These are phyloP conservation scores for Ajuga reptans DNA, from an alignment of 305 asterid genomes.

Conservation along the genomic window DNA sequence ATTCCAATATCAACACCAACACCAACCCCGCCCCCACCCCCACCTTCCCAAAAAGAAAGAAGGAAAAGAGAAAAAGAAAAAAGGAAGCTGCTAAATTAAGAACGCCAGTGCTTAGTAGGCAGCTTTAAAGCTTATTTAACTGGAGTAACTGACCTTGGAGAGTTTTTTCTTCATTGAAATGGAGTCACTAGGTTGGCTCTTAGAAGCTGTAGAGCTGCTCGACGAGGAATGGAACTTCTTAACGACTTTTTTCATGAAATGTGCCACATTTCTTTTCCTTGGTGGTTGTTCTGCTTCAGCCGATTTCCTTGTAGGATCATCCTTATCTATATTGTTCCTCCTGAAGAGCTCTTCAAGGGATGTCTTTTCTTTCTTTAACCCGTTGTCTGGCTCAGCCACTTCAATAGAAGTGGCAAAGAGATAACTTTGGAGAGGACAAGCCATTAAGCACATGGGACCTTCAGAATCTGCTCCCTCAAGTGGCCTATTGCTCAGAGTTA, in stretches of 20 bases:
- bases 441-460: constrained; percentile 24
- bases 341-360: constrained; percentile 50
- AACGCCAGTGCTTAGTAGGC: neutral
- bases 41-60: neutral
- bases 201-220: constrained; percentile 30
- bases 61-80: neutral
- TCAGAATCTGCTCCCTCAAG: constrained; percentile 40
- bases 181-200: constrained; percentile 34
- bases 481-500: constrained; percentile 42
- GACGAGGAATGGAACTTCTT: constrained; percentile 43
- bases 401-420: constrained; percentile 52
- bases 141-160: constrained; percentile 52
- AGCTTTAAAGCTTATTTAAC: constrained; percentile 10
- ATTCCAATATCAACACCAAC: neutral
- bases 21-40: no score
- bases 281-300: constrained; percentile 32
- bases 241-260: constrained; percentile 55
- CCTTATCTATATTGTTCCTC: constrained; percentile 25
- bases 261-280: constrained; percentile 26
- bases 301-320: constrained; percentile 25
- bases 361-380: constrained; percentile 37
- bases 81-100: neutral
- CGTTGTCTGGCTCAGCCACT: constrained; percentile 28
- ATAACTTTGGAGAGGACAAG: constrained; percentile 61
- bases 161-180: constrained; percentile 44